Base-by-base conservation (phyloP, 148 eudicot species). In the Tetragonia tetragonoides region DNA sequence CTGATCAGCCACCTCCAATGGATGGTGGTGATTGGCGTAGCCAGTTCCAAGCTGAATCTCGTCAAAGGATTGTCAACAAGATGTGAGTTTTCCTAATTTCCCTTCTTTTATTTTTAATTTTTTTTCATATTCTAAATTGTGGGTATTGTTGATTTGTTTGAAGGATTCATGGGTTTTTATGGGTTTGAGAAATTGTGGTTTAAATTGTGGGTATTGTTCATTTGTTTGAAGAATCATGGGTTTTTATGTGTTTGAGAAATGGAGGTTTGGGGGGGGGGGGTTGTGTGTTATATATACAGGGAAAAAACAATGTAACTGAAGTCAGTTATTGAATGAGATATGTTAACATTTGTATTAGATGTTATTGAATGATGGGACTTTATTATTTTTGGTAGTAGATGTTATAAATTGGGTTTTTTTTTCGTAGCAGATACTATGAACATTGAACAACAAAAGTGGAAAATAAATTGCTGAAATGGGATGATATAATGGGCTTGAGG, bases 11-110 rank as follows among this genome's bases (percentile, higher is more conserved):
- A 23, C 74, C 82, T n/a, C 73, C 70, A 5, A 78, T 86, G 83
- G 89, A 87, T 23, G 75, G 79, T 15, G 87, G 82, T 20, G 88
- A 91, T 75, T 91, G 95, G 95, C 85, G 91, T 81, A 81, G 59
- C 71, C 89, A 85, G 72, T 73, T 90, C 40, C 86, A 62, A 53
- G 46, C 83, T 0, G 89, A 83, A 37, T 76, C 88, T 1, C 83
- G 92, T 15, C 86, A 89, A 66, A 78, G 87, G 80, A 87, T 84
- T 47, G 81, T 86, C 67, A 84, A 83, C 61, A 88, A 86, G 84
- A 89, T 90, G 92, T 89, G 77, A 79, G 88, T 34, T 60, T 49
- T 47, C 76, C 10, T 54, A 17, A 21, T 51, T 64, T 28, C 15
- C 18, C 4, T 9, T 9, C 2, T 28, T 28, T 47, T 14, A 44